phyloP scores from a whole-genome alignment of 805 yeast species.

The Schizosaccharomyces pombe region DNA sequence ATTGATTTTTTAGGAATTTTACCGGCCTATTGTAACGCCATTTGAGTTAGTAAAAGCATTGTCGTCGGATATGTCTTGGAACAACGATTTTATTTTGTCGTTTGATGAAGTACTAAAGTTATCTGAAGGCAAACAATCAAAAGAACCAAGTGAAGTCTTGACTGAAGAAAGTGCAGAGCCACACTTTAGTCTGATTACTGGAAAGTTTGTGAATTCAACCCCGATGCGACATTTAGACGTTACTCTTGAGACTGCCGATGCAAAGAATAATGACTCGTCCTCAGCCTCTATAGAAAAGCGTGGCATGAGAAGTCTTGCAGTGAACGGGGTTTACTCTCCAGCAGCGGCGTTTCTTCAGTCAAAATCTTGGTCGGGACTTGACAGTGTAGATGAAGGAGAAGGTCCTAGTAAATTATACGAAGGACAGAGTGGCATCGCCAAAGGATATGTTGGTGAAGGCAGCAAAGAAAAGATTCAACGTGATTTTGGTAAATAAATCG shows the following conservation, averaged over 20 bases:
- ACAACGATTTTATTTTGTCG: slow-evolving; percentile 79
- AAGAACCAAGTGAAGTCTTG: slow-evolving; percentile 7
- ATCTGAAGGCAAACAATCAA: slow-evolving; percentile 11
- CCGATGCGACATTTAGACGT: not conserved
- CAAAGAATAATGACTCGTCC: no score
- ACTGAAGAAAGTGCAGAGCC: slow-evolving; percentile 11
- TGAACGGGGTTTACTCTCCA: not conserved
- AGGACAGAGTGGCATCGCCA: not conserved
- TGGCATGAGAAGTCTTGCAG: not conserved
- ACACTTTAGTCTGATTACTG: not conserved
- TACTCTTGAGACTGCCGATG: not conserved
- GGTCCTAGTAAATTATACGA: not conserved
- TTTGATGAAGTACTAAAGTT: slow-evolving; percentile 32
- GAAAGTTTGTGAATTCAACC: not conserved
- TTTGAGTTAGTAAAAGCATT: slow-evolving; percentile 71
- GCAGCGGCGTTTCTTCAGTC: not conserved
- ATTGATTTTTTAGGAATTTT: slow-evolving; percentile 23
- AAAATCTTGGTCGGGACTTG: not conserved
- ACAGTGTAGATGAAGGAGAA: not conserved
- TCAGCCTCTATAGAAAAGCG: not conserved
- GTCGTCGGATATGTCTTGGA: slow-evolving; percentile 57
- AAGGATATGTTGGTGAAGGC: slow-evolving; percentile 3
- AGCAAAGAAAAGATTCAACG: not conserved
- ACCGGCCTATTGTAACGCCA: slow-evolving; percentile 81
- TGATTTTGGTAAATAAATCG: no score